Conservation (phyloP, 305 asterid genomes). For the Solanum hybrid region DNA sequence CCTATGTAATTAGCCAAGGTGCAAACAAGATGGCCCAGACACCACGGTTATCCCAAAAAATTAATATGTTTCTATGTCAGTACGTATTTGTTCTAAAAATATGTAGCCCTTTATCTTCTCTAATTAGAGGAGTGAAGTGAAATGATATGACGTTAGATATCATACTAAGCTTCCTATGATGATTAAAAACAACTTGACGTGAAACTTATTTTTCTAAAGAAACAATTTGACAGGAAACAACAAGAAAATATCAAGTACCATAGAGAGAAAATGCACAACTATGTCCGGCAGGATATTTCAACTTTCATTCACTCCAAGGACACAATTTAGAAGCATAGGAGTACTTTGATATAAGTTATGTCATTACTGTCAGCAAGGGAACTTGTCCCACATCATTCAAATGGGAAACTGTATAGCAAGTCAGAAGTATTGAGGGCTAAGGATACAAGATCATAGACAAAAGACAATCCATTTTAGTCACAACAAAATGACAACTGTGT, state of each 20-base stretch:
- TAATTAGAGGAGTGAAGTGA: neutral
- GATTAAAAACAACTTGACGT: neutral
- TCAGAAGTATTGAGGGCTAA: neutral
- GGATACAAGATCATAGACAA: neutral
- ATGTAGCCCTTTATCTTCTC: neutral
- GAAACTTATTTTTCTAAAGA: neutral
- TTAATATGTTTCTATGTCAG: neutral
- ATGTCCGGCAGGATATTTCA: neutral
- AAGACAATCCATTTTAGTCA: neutral
- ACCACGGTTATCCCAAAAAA: neutral
- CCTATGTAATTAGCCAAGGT: neutral
- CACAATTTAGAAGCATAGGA: neutral
- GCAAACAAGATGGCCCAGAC: neutral
- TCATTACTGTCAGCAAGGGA: conserved; percentile 1
- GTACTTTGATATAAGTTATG: neutral
- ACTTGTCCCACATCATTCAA: neutral
- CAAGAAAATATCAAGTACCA: neutral
- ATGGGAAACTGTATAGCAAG: neutral
- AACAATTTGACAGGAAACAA: neutral
- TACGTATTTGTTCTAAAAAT: neutral
- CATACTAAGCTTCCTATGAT: neutral
- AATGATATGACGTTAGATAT: neutral
- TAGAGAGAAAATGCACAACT: neutral
- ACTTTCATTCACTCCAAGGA: neutral
- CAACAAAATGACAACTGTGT: neutral